These are phyloP conservation scores for Excoecaria agallocha DNA, from an alignment of 345 rosid species.

Conservation along the genomic window DNA sequence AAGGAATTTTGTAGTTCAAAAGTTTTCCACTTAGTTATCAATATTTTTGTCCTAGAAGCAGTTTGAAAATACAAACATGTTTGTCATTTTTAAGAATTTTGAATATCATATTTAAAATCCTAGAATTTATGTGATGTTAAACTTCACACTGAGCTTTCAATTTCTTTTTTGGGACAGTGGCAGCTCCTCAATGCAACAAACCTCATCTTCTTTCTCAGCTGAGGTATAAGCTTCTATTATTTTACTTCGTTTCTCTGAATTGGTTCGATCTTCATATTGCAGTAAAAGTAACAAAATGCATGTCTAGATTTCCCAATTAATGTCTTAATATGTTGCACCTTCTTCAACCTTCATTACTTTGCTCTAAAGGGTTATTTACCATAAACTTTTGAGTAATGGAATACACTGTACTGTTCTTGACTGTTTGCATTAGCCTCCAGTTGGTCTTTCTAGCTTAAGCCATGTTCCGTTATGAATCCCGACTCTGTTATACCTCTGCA, in stretches of 20 bases:
- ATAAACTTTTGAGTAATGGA: neutral
- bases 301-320: neutral
- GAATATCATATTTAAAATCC: neutral
- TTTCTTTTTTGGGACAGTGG: constrained; percentile 35
- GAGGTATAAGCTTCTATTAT: constrained; percentile 43
- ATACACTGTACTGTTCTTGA: neutral
- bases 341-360: neutral
- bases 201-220: constrained; percentile 51
- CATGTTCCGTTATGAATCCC: neutral
- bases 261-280: neutral
- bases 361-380: neutral
- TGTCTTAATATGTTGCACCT: neutral
- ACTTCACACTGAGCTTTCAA: constrained; percentile 10
- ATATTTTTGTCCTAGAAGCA: neutral
- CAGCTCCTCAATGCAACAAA: constrained; percentile 45
- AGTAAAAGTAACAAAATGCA: neutral
- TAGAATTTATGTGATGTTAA: neutral
- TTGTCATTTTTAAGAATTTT: neutral
- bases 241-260: neutral
- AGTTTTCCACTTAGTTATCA: neutral
- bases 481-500: neutral
- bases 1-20: neutral
- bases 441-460: neutral
- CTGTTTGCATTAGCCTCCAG: neutral
- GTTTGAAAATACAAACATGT: neutral